Evolutionary conservation across 176 grass and related monocot species (phyloP).

Genomic region (Bothriochloa decipiens): DNA sequence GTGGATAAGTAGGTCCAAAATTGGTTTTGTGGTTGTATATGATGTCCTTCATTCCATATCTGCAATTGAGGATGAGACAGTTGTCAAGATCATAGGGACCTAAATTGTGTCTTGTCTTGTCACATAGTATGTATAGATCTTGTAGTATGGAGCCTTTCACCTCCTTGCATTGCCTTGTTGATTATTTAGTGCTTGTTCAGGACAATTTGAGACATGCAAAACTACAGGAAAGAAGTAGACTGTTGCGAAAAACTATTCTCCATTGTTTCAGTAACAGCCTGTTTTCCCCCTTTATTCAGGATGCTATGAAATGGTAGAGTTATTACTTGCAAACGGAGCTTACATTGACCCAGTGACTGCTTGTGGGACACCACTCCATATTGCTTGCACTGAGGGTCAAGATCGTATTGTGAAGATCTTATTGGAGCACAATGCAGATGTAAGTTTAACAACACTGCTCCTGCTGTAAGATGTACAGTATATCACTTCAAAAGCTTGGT

Average conservation of each 20-base stretch:
- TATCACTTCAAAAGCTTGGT: not conserved
- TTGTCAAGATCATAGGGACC: not conserved
- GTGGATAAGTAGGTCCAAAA: not conserved
- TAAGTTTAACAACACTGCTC: constrained; percentile 10
- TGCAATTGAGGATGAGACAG: not conserved
- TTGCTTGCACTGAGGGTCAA: constrained; percentile 25
- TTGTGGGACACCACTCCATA: constrained; percentile 47
- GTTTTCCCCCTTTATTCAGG: constrained; percentile 24
- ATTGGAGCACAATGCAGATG: constrained; percentile 43
- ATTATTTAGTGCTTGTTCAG: not conserved
- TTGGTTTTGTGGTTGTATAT: not conserved
- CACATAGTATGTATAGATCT: not conserved
- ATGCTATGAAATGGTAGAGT: constrained; percentile 21
- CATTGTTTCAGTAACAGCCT: constrained; percentile 4
- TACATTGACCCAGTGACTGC: constrained; percentile 20
- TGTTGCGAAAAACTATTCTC: not conserved
- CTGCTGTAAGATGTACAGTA: not conserved
- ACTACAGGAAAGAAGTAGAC: not conserved
- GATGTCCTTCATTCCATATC: not conserved
- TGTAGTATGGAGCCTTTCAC: not conserved
- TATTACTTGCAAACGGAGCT: constrained; percentile 44
- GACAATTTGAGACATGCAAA: not conserved
- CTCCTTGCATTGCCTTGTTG: not conserved
- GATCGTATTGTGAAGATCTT: constrained; percentile 39
- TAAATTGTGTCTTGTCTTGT: not conserved